Conservation (phyloP, 371 early-diverging fungal species). For the Nematocida ironsii region DNA sequence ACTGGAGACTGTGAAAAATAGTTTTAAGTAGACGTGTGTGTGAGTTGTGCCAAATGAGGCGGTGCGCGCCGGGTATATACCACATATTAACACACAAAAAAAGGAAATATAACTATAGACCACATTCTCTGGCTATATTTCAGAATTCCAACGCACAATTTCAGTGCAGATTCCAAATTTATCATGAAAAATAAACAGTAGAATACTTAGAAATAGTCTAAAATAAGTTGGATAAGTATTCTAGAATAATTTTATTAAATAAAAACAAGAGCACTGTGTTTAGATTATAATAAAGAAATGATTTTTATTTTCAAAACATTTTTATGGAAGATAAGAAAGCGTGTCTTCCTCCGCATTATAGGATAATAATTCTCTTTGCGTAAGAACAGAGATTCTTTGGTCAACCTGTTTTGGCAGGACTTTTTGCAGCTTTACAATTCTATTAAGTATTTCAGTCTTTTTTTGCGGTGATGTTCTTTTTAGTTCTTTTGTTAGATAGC, state of each 20-base stretch:
- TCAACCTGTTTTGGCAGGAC: not conserved
- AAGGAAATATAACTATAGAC: no score
- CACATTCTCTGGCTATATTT: no score
- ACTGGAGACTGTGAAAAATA: not conserved
- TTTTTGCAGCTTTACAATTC: not conserved
- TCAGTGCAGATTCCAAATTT: no score
- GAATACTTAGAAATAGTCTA: no score
- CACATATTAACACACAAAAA: no score
- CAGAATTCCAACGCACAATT: no score
- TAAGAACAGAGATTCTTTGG: not conserved
- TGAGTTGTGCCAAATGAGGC: conserved; percentile 18
- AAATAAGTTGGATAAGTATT: no score
- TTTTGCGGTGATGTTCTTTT: not conserved
- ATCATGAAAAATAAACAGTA: no score
- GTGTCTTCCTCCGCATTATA: not conserved
- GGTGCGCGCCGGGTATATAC: no score
- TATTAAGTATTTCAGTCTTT: not conserved
- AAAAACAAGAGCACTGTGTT: no score
- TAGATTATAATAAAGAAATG: no score
- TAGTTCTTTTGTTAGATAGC: not conserved
- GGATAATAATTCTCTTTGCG: not conserved
- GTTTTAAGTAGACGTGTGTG: conserved; percentile 7
- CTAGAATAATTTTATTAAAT: no score
- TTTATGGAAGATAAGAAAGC: not conserved
- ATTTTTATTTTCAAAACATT: not conserved